Evolutionary conservation across 345 rosid species (phyloP).

Genomic region (Reutealis trisperma): DNA sequence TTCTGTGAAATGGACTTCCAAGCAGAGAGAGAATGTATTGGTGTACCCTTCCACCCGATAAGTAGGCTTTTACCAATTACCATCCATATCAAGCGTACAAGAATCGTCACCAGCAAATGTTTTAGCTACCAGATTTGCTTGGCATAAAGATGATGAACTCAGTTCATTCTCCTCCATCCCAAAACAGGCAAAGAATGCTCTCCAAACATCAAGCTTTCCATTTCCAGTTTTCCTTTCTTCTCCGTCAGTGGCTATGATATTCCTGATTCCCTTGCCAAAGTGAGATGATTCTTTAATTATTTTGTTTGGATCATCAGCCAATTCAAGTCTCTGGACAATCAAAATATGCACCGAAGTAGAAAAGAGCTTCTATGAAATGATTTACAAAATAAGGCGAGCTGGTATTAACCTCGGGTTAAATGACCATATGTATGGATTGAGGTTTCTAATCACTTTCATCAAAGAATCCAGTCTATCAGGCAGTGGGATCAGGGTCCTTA

Average conservation of each 20-base stretch:
- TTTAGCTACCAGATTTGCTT: conserved; percentile 36
- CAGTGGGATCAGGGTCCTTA: conserved; percentile 25
- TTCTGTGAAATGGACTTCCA: background rate
- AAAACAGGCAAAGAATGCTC: conserved; percentile 39
- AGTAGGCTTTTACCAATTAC: conserved; percentile 41
- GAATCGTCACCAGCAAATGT: conserved; percentile 29
- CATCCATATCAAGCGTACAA: conserved; percentile 38
- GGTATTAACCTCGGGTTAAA: conserved; percentile 45
- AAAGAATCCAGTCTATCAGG: conserved; percentile 45
- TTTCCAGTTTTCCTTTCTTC: conserved; percentile 36
- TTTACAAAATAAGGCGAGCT: conserved; percentile 45
- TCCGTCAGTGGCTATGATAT: conserved; percentile 40
- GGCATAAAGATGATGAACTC: conserved; percentile 41
- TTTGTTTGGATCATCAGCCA: conserved; percentile 32
- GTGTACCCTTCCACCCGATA: conserved; percentile 54
- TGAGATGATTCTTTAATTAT: conserved; percentile 21
- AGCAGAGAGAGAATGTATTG: conserved; percentile 44
- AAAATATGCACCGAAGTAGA: conserved; percentile 37
- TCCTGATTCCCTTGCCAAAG: conserved; percentile 34
- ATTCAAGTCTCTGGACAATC: conserved; percentile 43
- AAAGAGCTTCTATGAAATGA: conserved; percentile 50
- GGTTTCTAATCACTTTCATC: conserved; percentile 41
- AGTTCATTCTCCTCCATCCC: conserved; percentile 45
- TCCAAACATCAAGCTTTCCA: conserved; percentile 51
- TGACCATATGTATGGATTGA: conserved; percentile 42